These are phyloP conservation scores for Fimicolochytrium jonesii DNA, from an alignment of 192 early-diverging fungal species.

Conservation along the genomic window DNA sequence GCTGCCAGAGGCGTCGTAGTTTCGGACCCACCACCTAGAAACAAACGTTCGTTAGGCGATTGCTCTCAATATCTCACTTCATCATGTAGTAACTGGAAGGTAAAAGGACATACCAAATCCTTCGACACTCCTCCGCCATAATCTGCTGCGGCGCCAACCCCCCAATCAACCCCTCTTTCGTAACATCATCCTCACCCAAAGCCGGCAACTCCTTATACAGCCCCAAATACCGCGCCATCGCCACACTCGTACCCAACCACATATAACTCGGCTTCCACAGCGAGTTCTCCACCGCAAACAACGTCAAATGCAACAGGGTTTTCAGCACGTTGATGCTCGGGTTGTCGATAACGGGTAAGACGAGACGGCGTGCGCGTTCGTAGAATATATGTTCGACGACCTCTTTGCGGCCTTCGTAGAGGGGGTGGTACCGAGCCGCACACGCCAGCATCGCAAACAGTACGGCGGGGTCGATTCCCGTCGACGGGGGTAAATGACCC, in stretches of 20 bases:
- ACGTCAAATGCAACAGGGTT: slow-evolving; percentile 20
- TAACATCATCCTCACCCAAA: not conserved
- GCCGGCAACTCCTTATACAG: slow-evolving; percentile 15
- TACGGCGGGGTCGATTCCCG: slow-evolving; percentile 17
- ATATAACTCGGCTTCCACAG: slow-evolving; percentile 28
- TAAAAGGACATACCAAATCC: slow-evolving; percentile 11
- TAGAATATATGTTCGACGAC: slow-evolving; percentile 13
- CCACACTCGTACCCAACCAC: slow-evolving; percentile 22
- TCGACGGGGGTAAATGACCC: slow-evolving; percentile 2
- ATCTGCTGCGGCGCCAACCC: slow-evolving; percentile 21
- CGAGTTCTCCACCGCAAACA: slow-evolving; percentile 23
- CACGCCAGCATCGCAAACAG: slow-evolving; percentile 25
- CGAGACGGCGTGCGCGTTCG: slow-evolving; percentile 15
- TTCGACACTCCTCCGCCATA: slow-evolving; percentile 15
- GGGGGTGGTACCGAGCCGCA: slow-evolving; percentile 23
- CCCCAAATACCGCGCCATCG: slow-evolving; percentile 17
- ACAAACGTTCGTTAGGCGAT: too few species aligned
- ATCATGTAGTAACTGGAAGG: too few species aligned
- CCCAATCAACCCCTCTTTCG: slow-evolving; percentile 2
- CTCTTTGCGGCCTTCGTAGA: not conserved
- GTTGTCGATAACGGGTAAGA: not conserved
- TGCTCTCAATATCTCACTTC: too few species aligned
- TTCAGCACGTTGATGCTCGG: slow-evolving; percentile 19
- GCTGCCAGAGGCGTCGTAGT: slow-evolving; percentile 24
- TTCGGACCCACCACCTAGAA: slow-evolving; percentile 22